Evolutionary conservation across 2,329 filamentous ascomycete genomes (phyloP).

Genomic region (Aspergillus quadrilineatus): DNA sequence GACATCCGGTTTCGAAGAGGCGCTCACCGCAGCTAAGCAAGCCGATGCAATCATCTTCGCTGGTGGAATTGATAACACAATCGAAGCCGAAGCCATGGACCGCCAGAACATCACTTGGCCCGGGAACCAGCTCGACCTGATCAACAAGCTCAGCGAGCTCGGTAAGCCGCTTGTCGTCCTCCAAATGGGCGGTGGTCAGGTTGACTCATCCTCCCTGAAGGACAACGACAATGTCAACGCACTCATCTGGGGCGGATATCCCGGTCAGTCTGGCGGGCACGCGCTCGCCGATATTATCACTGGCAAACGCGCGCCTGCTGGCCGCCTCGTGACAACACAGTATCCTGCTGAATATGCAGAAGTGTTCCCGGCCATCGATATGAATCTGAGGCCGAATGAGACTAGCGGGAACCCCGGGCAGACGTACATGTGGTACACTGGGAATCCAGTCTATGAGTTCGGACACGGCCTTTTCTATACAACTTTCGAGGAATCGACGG

Average conservation of each 20-base stretch:
- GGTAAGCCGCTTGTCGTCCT: constrained; percentile 44
- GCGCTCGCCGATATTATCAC: constrained; percentile 45
- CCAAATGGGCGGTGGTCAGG: constrained; percentile 47
- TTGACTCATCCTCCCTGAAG: constrained; percentile 43
- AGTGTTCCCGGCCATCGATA: constrained; percentile 42
- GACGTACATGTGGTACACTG: constrained; percentile 48
- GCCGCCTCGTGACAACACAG: constrained; percentile 42
- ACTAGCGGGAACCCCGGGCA: constrained; percentile 38
- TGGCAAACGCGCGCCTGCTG: constrained; percentile 43
- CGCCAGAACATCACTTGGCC: constrained; percentile 45
- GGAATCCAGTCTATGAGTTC: constrained; percentile 42
- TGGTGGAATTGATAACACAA: constrained; percentile 44
- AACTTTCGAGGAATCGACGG: constrained; percentile 30
- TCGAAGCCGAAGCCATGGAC: constrained; percentile 45
- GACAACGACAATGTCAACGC: constrained; percentile 41
- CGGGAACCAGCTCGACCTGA: constrained; percentile 43
- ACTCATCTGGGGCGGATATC: constrained; percentile 47
- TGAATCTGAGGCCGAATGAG: constrained; percentile 40
- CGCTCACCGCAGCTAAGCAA: constrained; percentile 35
- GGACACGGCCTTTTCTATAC: constrained; percentile 49
- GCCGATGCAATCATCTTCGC: constrained; percentile 42
- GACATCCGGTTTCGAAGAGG: constrained; percentile 33
- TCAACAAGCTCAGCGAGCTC: constrained; percentile 36
- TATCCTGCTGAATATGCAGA: constrained; percentile 45
- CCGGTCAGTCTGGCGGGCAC: constrained; percentile 45